Percentiles rank a stretch among this genome's conserved stretches.
phyloP scores from a whole-genome alignment of 2,329 filamentous ascomycete species.

The Tolypocladium nubicola region DNA sequence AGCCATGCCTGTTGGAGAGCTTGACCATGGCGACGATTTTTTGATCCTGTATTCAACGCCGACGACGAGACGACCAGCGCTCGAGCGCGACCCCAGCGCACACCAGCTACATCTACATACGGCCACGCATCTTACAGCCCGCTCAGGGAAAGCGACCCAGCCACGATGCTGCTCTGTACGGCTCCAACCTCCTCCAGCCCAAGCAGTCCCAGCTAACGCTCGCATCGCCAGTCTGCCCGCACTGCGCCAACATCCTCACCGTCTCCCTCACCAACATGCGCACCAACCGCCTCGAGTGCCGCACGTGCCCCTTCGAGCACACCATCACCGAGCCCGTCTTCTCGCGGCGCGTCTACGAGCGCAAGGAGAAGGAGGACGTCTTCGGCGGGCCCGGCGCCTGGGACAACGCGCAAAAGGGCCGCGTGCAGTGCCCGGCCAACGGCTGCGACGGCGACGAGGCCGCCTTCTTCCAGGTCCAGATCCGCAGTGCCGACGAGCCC shows the following conservation, averaged over 20 bases:
- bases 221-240: constrained; percentile 56
- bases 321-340: constrained; percentile 69
- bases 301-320: constrained; percentile 89
- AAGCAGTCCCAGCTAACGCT: background rate
- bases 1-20: background rate
- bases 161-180: constrained; percentile 57
- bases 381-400: constrained; percentile 81
- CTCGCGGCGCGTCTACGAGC: constrained; percentile 72
- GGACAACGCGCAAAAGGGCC: constrained; percentile 81
- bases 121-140: background rate
- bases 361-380: constrained; percentile 81
- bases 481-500: constrained; percentile 93
- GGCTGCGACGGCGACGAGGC: constrained; percentile 75
- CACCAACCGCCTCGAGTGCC: constrained; percentile 83
- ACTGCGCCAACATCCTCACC: constrained; percentile 75
- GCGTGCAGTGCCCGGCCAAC: constrained; percentile 72
- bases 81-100: background rate
- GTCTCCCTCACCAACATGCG: constrained; percentile 49
- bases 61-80: background rate
- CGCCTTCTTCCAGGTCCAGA: constrained; percentile 95
- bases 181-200: no score
- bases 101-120: background rate
- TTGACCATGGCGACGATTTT: background rate
- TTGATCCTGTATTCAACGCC: background rate
- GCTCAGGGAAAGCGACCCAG: background rate